Evolutionary conservation across 306 rosid species (phyloP), one percentile per base, ranked within the genome.

Genomic region (Castanea sativa): DNA sequence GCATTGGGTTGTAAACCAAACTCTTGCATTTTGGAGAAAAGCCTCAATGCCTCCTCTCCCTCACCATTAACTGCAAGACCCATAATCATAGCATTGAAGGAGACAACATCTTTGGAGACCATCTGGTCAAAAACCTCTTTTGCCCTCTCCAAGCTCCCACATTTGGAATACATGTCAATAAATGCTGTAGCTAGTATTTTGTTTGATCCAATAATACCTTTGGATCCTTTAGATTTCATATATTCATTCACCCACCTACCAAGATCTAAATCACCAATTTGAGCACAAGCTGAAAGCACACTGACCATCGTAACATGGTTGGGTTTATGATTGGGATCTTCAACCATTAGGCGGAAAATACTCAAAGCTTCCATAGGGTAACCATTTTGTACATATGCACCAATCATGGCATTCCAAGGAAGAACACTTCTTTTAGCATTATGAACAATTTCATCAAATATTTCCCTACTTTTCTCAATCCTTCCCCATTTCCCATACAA

Each of bases 241-340:
- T 83, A 83, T 19, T 83, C 82, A 5, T 88, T 90, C 81, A 85
- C 91, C 88, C 87, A 80, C 65, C 38, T n/a, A 33, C 94, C 94
- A 74, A 90, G 84, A 74, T 83, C 81, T 81, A 88, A 78, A 80
- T 90, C 91, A 53, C 92, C 94, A 70, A 85, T 72, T 76, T 88
- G 92, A 80, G 94, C 87, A 78, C 91, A 90, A 19, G 91, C 92
- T 61, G 92, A 88, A 80, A 90, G 91, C 76, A 88, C 90, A 8
- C 88, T 88, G 23, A 90, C 92, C 86, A 82, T 85, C 4, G 92
- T 88, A 30, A 91, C 81, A 75, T 88, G 94, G 73, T 91, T 91
- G 29, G 90, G 92, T 16, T 73, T 81, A 38, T 58, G 38, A 78
- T 27, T 76, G 79, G 71, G 73, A 57, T 76, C 83, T 33, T 77